phyloP scores from a whole-genome alignment of 176 grass and related monocot genomes.

The Avena sativa region DNA sequence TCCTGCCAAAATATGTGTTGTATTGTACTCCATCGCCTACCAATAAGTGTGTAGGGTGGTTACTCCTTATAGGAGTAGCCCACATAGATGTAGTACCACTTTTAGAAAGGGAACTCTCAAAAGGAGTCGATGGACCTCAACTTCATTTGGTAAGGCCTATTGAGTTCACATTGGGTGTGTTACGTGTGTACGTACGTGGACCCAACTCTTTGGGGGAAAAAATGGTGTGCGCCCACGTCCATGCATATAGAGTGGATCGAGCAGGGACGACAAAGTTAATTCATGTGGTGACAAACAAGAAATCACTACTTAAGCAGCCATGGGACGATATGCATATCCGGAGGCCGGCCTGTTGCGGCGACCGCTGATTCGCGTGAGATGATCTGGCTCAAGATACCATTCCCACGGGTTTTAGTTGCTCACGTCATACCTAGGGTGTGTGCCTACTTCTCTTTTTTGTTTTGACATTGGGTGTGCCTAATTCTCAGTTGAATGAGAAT shows the following conservation, averaged over 20 bases:
- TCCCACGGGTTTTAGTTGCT: not conserved
- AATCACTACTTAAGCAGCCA: not conserved
- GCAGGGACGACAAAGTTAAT: not conserved
- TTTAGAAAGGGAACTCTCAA: not conserved
- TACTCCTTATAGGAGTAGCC: not conserved
- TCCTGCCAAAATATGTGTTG: not conserved
- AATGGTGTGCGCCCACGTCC: not conserved
- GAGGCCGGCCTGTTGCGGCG: not conserved
- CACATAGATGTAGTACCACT: not conserved
- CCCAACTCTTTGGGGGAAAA: not conserved
- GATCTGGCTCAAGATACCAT: not conserved
- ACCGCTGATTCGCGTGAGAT: conserved; percentile 12
- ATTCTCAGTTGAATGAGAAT: no score
- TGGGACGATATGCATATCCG: not conserved
- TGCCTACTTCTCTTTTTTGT: no score
- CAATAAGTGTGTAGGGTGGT: not conserved
- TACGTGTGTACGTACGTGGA: not conserved
- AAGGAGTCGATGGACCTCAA: not conserved
- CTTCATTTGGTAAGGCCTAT: not conserved
- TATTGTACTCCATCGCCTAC: not conserved
- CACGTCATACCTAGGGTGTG: not conserved
- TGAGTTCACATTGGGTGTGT: not conserved
- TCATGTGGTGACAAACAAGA: not conserved
- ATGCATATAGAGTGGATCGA: not conserved
- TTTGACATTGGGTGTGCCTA: no score